Evolutionary conservation across 257 asterid genomes (phyloP).

Genomic region (Echites panduratus): DNA sequence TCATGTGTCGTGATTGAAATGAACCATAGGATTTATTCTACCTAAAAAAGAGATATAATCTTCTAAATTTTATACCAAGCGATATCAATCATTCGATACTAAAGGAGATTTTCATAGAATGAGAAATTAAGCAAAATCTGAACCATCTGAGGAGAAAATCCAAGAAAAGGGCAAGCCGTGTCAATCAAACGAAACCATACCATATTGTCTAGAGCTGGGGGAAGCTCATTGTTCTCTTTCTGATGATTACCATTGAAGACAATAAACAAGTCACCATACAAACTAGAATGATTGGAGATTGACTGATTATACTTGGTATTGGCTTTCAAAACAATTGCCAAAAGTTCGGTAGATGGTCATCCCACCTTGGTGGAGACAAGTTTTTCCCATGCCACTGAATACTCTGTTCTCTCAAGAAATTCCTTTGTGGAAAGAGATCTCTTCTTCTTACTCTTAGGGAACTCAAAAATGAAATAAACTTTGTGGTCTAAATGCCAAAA

Average conservation of each 20-base stretch:
- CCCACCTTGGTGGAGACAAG: constrained; percentile 65
- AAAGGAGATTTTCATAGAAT: background rate
- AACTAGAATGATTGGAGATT: background rate
- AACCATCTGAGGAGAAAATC: constrained; percentile 50
- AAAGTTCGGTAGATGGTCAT: constrained; percentile 52
- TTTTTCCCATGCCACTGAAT: constrained; percentile 67
- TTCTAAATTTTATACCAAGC: background rate
- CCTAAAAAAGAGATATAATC: background rate
- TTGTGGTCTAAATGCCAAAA: constrained; percentile 49
- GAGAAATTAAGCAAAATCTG: background rate
- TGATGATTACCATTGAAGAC: constrained; percentile 61
- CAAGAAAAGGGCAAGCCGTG: constrained; percentile 70
- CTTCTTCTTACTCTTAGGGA: constrained; percentile 49
- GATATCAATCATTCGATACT: background rate
- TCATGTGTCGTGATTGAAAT: background rate
- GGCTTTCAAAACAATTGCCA: constrained; percentile 66
- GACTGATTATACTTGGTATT: constrained; percentile 14
- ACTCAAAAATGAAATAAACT: constrained; percentile 70
- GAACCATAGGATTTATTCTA: background rate
- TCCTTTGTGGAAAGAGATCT: constrained; percentile 64
- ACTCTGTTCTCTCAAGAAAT: constrained; percentile 53
- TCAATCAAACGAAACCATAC: constrained; percentile 71
- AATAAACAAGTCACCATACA: constrained; percentile 46
- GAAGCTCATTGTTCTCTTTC: constrained; percentile 48
- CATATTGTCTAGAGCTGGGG: constrained; percentile 35